A percentile compares a stretch with the other conserved stretches of the same genome.
Evolutionary conservation across 108 stramenopile genomes (phyloP).

Genomic region (Mediolabrus comicus): DNA sequence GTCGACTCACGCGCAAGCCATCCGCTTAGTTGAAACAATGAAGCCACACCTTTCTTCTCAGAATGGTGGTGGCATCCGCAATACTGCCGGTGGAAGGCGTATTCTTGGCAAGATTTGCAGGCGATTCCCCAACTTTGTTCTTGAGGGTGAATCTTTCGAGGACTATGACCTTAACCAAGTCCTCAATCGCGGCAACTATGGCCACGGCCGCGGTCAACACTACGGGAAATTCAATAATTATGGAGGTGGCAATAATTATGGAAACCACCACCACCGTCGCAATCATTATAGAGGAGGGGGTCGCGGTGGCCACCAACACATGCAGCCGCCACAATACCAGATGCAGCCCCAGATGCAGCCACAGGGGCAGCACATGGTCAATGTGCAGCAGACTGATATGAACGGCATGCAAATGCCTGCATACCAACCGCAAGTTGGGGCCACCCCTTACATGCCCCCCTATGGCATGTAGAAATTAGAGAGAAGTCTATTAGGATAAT

Average conservation of each 20-base stretch:
- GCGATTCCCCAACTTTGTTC: constrained; percentile 90
- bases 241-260: constrained; percentile 17
- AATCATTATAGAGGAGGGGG: constrained; percentile 2
- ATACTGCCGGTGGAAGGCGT: constrained; percentile 92
- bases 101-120: constrained; percentile 93
- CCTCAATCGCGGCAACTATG: constrained; percentile 7
- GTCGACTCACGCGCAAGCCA: constrained; percentile 90
- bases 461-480: constrained; percentile 9
- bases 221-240: not conserved
- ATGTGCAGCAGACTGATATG: constrained; percentile 26
- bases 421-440: constrained; percentile 16
- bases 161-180: constrained; percentile 43
- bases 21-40: constrained; percentile 93
- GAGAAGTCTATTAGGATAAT: constrained; percentile 4
- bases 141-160: constrained; percentile 53
- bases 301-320: constrained; percentile 6
- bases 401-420: constrained; percentile 16
- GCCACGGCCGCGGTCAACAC: not conserved
- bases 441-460: constrained; percentile 21
- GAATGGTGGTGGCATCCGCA: constrained; percentile 80
- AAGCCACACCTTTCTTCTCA: constrained; percentile 86
- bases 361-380: constrained; percentile 22
- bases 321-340: constrained; percentile 23
- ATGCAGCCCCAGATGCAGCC: constrained; percentile 9
- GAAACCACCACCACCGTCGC: constrained; percentile 22